Base-by-base conservation (phyloP, 2,329 filamentous ascomycete genomes). In the Pleomassaria siparia region DNA sequence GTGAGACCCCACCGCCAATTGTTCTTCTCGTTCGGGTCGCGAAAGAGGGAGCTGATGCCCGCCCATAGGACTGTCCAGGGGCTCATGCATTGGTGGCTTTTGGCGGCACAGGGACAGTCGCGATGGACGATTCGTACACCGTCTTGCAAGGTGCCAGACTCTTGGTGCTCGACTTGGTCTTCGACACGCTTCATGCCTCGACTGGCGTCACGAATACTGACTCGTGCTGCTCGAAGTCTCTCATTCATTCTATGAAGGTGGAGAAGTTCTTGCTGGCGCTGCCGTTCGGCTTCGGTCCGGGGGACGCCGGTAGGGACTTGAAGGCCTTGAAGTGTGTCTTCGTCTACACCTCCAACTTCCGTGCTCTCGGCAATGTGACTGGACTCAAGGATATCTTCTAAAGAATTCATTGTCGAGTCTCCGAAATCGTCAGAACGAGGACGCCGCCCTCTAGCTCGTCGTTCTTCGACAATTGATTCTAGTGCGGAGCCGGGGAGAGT, bases 321-420 rank as follows among this genome's bases (percentile, higher is more conserved):
- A 8, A 70, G 46, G 11, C 59, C 62, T 44, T 63, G 56, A 6
- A 71, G 49, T 1, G 64, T 69, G 42, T 71, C 68, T 33, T 71
- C 68, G 13, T 71, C 67, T 4, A 47, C 9, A 4, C 63, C 58
- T 28, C 44, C 54, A 32, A 46, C 18, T 20, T 62, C 59, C 10
- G 42, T 21, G 21, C 35, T 32, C 13, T 45, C 54, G 18, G 43
- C 40, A 24, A 18, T 7, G 15, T 18, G 4, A 12, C 43, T 58
- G 45, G 59, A 66, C 15, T 64, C 54, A 11, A 75, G 67, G 11
- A 78, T 68, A 28, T 75, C 72, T 56, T 77, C 74, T 7, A 78
- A 62, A 3, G 74, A 77, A 37, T 75, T 70, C 35, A 78, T 71
- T 3, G 76, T 79, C 15, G 72, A 74, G 24, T 78, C 76, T 28